Conservation (phyloP, 176 grass and related monocot species). For the Ampelocalamus luodianensis region DNA sequence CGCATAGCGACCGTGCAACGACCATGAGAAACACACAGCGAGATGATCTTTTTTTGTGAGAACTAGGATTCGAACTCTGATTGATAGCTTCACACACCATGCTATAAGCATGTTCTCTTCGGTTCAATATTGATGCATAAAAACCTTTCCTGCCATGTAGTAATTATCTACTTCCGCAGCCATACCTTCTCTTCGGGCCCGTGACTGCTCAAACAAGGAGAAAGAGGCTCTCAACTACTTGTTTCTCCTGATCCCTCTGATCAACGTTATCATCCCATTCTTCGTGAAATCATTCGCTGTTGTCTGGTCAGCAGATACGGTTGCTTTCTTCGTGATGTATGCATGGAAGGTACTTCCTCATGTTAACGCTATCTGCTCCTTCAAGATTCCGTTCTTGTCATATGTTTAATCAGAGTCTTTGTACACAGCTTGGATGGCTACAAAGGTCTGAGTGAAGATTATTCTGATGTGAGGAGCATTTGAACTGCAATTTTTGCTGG, state of each 20-base stretch:
- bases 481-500: background rate
- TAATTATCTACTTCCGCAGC: slow-evolving; percentile 56
- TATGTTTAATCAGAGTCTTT: slow-evolving; percentile 25
- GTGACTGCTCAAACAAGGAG: slow-evolving; percentile 97
- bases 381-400: background rate
- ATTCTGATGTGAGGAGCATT: background rate
- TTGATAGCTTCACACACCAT: too few species aligned
- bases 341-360: slow-evolving; percentile 81
- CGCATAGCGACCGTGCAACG: too few species aligned
- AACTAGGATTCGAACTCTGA: too few species aligned
- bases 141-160: background rate
- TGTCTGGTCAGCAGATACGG: slow-evolving; percentile 93
- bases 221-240: slow-evolving; percentile 99
- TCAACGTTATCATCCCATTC: slow-evolving; percentile 89
- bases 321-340: slow-evolving; percentile 89
- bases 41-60: too few species aligned
- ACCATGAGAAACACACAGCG: too few species aligned
- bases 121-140: background rate
- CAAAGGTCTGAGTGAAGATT: slow-evolving; percentile 61
- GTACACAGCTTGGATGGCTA: slow-evolving; percentile 83
- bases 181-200: slow-evolving; percentile 90
- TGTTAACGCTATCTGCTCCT: background rate
- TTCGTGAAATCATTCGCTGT: slow-evolving; percentile 84
- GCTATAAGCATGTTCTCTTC: too few species aligned
- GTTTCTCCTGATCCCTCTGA: slow-evolving; percentile 81